A percentile compares a stretch with the other conserved stretches of the same genome.
Evolutionary conservation across 176 grass and related monocot species (phyloP).

Genomic region (Saccharum officinarum): DNA sequence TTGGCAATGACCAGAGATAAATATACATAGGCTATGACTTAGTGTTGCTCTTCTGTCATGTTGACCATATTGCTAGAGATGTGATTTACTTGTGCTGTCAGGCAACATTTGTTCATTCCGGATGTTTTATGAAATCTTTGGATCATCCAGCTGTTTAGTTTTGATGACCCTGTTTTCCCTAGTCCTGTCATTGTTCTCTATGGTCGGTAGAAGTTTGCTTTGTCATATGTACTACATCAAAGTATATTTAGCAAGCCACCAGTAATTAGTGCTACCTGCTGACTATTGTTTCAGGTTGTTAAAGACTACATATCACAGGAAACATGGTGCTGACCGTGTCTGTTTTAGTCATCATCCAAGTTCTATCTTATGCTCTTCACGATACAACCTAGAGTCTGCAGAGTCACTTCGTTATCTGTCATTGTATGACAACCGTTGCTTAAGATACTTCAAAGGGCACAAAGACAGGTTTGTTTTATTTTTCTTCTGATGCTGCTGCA

Average conservation of each 20-base stretch:
- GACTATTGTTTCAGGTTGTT: too few species aligned
- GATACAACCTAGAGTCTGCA: conserved; percentile 70
- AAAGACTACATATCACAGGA: background rate
- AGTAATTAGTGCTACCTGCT: too few species aligned
- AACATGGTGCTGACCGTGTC: conserved; percentile 82
- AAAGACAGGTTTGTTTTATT: conserved; percentile 68
- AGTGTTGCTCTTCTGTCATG: background rate
- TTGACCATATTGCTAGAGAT: conserved; percentile 2
- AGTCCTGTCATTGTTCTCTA: too few species aligned
- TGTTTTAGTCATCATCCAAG: conserved; percentile 97
- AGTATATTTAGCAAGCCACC: too few species aligned
- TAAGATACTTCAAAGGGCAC: conserved; percentile 97
- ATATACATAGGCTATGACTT: background rate
- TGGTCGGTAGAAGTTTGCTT: too few species aligned
- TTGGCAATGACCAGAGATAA: background rate
- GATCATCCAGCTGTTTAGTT: too few species aligned
- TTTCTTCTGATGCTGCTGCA: background rate
- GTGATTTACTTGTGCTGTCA: background rate
- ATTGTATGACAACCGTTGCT: conserved; percentile 94
- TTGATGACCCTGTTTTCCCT: too few species aligned
- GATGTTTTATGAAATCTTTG: too few species aligned
- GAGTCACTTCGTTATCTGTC: conserved; percentile 91
- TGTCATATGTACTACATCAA: too few species aligned
- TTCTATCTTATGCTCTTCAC: conserved; percentile 95
- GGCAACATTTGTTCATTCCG: too few species aligned